Percentiles rank a stretch among this genome's conserved stretches.
Evolutionary conservation across 1,284 basidiomycete species (phyloP).

Genomic region (Cerioporus squamosus): DNA sequence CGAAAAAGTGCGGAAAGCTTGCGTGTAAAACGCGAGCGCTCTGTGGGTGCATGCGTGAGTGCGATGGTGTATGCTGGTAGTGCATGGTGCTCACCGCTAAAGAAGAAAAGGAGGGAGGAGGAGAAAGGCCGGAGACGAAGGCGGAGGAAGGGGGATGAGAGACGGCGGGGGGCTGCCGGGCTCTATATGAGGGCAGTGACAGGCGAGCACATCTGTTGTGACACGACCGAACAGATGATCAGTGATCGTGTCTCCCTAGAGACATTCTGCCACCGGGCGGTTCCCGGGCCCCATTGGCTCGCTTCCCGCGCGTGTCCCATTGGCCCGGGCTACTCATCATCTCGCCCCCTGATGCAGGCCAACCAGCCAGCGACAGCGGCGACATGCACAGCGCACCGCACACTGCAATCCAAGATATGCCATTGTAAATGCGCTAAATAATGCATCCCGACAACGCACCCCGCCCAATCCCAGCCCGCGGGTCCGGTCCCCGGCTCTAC

Average conservation of each 20-base stretch:
- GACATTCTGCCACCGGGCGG: conserved; percentile 22
- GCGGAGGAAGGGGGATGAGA: conserved; percentile 35
- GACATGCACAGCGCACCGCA: background rate
- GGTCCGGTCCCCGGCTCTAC: conserved; percentile 1
- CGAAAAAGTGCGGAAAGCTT: conserved; percentile 36
- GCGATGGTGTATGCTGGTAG: conserved; percentile 19
- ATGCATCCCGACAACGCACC: background rate
- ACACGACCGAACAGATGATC: conserved; percentile 32
- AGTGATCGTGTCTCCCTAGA: conserved; percentile 41
- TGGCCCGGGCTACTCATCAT: conserved; percentile 12
- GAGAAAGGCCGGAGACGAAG: conserved; percentile 36
- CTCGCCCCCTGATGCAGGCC: background rate
- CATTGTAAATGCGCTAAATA: conserved; percentile 1
- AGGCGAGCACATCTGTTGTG: conserved; percentile 28
- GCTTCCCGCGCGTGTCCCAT: conserved; percentile 12
- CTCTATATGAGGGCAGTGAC: conserved; percentile 28
- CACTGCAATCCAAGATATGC: conserved; percentile 1
- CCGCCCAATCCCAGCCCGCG: background rate
- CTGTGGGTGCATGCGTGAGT: conserved; percentile 21
- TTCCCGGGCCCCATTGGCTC: conserved; percentile 31
- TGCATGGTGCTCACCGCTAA: conserved; percentile 40
- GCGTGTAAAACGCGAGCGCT: conserved; percentile 37
- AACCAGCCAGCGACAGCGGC: background rate
- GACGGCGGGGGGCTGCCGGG: conserved; percentile 18
- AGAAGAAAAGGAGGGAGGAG: conserved; percentile 47